phyloP scores from a whole-genome alignment of 75 land plant species.

The Sequoiadendron giganteum region DNA sequence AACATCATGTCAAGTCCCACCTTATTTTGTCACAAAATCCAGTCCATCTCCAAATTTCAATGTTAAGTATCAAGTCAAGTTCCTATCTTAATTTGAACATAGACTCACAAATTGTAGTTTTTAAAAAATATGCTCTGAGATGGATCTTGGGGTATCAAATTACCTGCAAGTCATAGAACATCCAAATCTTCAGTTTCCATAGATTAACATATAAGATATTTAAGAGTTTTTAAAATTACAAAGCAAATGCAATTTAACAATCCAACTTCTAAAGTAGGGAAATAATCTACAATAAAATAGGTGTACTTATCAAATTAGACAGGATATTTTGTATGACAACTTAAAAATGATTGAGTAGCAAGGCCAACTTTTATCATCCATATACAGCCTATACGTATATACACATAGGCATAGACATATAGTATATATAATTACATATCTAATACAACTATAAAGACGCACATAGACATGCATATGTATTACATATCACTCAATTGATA shows the following conservation, averaged over 20 bases:
- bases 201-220: background rate
- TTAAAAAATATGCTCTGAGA: background rate
- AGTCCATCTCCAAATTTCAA: background rate
- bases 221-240: background rate
- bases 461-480: too few relatives aligned
- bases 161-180: background rate
- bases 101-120: background rate
- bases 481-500: too few relatives aligned
- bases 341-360: background rate
- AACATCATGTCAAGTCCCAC: background rate
- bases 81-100: background rate
- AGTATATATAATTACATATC: too few relatives aligned
- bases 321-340: background rate
- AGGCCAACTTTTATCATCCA: background rate
- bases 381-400: too few relatives aligned
- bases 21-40: background rate
- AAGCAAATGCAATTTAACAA: background rate
- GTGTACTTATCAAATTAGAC: background rate
- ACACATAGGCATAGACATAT: background rate
- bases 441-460: too few relatives aligned
- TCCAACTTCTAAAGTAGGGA: background rate
- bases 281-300: background rate
- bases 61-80: background rate
- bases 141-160: background rate
- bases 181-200: background rate